Evolutionary conservation across 441 rosid species (phyloP), one percentile per base, ranked within the genome.

Genomic region (Adansonia rubrostipa): DNA sequence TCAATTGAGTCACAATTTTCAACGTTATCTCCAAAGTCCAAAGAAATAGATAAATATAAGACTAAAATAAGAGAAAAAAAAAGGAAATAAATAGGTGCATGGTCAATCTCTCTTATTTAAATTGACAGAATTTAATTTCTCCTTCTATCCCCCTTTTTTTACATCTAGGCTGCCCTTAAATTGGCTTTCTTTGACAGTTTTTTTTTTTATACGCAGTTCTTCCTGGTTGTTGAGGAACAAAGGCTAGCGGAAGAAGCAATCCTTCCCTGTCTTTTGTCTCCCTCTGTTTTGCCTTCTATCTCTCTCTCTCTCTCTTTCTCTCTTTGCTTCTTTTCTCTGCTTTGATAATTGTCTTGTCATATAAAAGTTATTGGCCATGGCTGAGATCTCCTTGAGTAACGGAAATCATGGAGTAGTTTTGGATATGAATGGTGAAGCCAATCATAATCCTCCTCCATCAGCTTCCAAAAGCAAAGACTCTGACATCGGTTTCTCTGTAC

Each of bases 401-500:
- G 89, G 84, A 17, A 80, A 70, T n/a, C 62, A 81, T 74, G 86
- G 64, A 48, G 90, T 89, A 14, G 84, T 71, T 45, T 66, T 95
- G 80, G 89, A 88, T 67, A 80, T 91, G 47, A 86, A 86, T 69
- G 83, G 75, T 13, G 83, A 68, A 6, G 74, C 60, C 48, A 62
- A 22, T 53, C 73, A 77, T 76, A 75, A 74, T 60, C 58, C 80
- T 13, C 66, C 64, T 22, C 70, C 80, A 33, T 14, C 77, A 47
- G 53, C 53, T 14, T 51, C 79, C 78, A 70, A 65, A 1, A 83
- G 58, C 19, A 83, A 82, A 81, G 91, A 85, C 24, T 80, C 88
- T 9, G 61, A 67, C 74, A 74, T 85, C 74, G 57, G 82, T 5
- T 14, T 89, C 85, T 90, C 91, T 79, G 88, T 93, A 2, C 85